These are phyloP conservation scores for Clonostachys rosea DNA, from an alignment of 2,329 filamentous ascomycete genomes.

Conservation along the genomic window DNA sequence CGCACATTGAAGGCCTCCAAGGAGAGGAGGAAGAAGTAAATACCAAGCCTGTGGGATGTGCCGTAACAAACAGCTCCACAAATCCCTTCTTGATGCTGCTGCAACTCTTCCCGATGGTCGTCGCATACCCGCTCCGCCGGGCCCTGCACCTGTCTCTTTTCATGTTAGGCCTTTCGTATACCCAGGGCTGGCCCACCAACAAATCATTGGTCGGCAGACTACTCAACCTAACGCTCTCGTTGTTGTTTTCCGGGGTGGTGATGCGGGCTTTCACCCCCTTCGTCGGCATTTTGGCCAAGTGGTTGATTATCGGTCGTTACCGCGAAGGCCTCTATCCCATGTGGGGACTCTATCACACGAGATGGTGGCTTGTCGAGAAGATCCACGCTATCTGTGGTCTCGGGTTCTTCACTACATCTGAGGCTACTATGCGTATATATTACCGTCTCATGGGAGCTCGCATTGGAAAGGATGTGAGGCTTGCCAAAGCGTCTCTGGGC, in stretches of 20 bases:
- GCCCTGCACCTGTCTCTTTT: constrained; percentile 49
- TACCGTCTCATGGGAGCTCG: constrained; percentile 46
- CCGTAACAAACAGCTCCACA: constrained; percentile 40
- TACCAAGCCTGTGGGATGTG: constrained; percentile 20
- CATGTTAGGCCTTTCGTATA: constrained; percentile 37
- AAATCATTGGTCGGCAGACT: constrained; percentile 35
- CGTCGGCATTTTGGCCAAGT: constrained; percentile 45
- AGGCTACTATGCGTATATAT: constrained; percentile 35
- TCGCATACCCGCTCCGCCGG: constrained; percentile 45
- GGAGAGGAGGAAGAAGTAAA: background rate
- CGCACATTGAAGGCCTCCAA: constrained; percentile 22
- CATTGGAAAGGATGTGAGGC: constrained; percentile 45
- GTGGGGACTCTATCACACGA: constrained; percentile 54
- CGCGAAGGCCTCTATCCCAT: constrained; percentile 50
- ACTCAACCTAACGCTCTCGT: constrained; percentile 38
- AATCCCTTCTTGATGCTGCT: constrained; percentile 40
- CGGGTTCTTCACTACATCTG: constrained; percentile 35
- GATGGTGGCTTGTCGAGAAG: constrained; percentile 56
- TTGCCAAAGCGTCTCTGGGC: constrained; percentile 38
- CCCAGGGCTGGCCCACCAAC: constrained; percentile 31
- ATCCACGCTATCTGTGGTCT: constrained; percentile 40
- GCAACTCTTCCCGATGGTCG: constrained; percentile 42
- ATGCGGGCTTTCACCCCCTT: constrained; percentile 34
- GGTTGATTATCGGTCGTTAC: constrained; percentile 49
- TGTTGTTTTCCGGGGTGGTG: constrained; percentile 32